These are phyloP conservation scores for Trametes sanguinea DNA, from an alignment of 768 basidiomycete species.

Conservation along the genomic window DNA sequence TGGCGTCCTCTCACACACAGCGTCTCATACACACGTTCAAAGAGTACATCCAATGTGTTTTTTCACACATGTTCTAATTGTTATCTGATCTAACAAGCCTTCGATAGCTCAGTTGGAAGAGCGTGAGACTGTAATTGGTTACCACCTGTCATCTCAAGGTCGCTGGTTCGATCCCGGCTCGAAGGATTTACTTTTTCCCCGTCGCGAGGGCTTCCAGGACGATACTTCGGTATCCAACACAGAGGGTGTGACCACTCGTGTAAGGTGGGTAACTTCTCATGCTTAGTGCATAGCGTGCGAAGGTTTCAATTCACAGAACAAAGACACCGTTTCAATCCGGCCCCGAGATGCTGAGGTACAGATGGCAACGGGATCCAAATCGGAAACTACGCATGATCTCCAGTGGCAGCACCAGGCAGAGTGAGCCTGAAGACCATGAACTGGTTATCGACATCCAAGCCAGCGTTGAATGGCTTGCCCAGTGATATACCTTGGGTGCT, in stretches of 20 bases:
- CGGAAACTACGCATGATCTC: not conserved
- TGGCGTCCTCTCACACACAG: not conserved
- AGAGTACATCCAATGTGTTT: not conserved
- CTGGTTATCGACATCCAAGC: slow-evolving; percentile 60
- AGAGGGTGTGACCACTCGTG: no score
- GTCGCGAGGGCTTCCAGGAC: no score
- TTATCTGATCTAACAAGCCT: not conserved
- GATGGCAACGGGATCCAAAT: no score
- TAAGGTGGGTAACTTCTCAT: no score
- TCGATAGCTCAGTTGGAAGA: slow-evolving; percentile 30
- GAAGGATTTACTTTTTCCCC: slow-evolving; percentile 6
- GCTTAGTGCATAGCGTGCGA: no score
- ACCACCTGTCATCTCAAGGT: slow-evolving; percentile 19
- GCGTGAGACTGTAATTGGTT: slow-evolving; percentile 25
- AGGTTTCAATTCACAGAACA: no score
- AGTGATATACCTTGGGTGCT: slow-evolving; percentile 53
- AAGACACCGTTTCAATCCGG: no score
- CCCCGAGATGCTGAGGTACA: no score
- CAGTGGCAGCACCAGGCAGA: slow-evolving; percentile 37
- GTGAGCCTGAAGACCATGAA: slow-evolving; percentile 64
- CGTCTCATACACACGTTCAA: not conserved
- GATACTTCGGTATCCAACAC: no score
- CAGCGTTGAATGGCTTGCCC: slow-evolving; percentile 54
- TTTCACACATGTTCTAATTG: no score
- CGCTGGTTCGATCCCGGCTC: slow-evolving; percentile 29